Conservation (phyloP, 2,329 filamentous ascomycete genomes). For the Colletotrichum ledebouriae region DNA sequence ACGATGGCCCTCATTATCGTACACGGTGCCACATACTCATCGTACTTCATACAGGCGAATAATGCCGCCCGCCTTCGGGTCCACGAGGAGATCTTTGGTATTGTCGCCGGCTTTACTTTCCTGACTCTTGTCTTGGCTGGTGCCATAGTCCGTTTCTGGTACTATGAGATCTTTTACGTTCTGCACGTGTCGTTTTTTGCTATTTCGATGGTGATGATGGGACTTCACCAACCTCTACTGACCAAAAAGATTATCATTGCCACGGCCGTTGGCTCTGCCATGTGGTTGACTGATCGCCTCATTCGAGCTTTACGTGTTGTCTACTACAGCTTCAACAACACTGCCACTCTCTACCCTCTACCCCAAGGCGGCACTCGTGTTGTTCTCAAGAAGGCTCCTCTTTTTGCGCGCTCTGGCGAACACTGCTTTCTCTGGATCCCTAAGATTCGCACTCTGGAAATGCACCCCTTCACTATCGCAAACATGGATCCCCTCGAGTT, state of each 20-base stretch:
- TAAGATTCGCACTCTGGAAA: slow-evolving; percentile 66
- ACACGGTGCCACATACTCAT: slow-evolving; percentile 60
- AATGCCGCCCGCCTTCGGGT: slow-evolving; percentile 52
- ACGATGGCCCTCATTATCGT: slow-evolving; percentile 61
- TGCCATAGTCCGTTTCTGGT: slow-evolving; percentile 58
- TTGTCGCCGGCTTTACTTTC: slow-evolving; percentile 62
- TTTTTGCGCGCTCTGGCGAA: slow-evolving; percentile 64
- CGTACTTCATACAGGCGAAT: slow-evolving; percentile 53
- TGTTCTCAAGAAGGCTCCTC: slow-evolving; percentile 63
- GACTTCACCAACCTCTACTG: slow-evolving; percentile 65
- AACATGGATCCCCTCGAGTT: slow-evolving; percentile 67
- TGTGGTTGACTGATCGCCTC: slow-evolving; percentile 67
- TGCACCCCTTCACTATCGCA: slow-evolving; percentile 75
- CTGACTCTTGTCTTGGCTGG: slow-evolving; percentile 59
- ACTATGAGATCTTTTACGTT: slow-evolving; percentile 70
- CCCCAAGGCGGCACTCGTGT: slow-evolving; percentile 68
- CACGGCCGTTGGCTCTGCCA: slow-evolving; percentile 56
- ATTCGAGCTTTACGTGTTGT: slow-evolving; percentile 60
- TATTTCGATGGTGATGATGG: slow-evolving; percentile 61
- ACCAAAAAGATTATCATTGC: slow-evolving; percentile 58
- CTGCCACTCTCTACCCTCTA: slow-evolving; percentile 66
- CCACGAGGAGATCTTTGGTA: slow-evolving; percentile 60
- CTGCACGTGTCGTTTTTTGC: slow-evolving; percentile 65
- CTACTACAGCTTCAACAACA: slow-evolving; percentile 63
- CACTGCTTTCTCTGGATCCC: slow-evolving; percentile 77